Conservation (phyloP, 805 yeast genomes). For the Monosporozyma aerobia region DNA sequence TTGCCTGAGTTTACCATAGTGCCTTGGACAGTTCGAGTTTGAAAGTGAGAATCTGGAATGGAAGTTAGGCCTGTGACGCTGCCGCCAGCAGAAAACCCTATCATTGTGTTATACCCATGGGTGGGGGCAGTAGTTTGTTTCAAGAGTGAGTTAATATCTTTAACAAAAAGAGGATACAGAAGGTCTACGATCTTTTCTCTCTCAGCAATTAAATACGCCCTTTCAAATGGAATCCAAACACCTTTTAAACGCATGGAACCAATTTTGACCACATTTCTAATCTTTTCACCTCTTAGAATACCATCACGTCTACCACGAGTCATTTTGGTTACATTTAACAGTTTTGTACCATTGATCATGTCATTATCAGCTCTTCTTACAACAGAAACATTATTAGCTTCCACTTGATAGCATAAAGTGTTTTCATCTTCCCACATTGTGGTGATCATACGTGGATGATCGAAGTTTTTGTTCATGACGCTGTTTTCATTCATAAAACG, state of each 20-base stretch:
- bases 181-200: constrained; percentile 64
- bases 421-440: constrained; percentile 91
- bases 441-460: constrained; percentile 46
- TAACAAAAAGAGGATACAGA: constrained; percentile 60
- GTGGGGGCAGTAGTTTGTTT: constrained; percentile 4
- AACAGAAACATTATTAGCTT: constrained; percentile 70
- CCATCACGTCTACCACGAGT: constrained; percentile 85
- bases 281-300: constrained; percentile 64
- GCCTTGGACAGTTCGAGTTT: neutral
- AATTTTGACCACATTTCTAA: constrained; percentile 72
- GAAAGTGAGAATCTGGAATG: neutral
- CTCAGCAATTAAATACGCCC: constrained; percentile 78
- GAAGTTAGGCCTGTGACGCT: neutral
- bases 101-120: neutral
- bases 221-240: constrained; percentile 82
- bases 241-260: constrained; percentile 86
- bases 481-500: neutral
- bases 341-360: constrained; percentile 79
- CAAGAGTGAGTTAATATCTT: constrained; percentile 52
- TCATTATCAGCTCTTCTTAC: constrained; percentile 79
- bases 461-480: neutral
- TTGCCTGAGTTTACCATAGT: neutral
- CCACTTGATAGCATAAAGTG: constrained; percentile 77
- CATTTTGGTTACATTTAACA: constrained; percentile 77
- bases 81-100: neutral